These are phyloP conservation scores for Cardamine occulta DNA, from an alignment of 345 rosid species.

Conservation along the genomic window DNA sequence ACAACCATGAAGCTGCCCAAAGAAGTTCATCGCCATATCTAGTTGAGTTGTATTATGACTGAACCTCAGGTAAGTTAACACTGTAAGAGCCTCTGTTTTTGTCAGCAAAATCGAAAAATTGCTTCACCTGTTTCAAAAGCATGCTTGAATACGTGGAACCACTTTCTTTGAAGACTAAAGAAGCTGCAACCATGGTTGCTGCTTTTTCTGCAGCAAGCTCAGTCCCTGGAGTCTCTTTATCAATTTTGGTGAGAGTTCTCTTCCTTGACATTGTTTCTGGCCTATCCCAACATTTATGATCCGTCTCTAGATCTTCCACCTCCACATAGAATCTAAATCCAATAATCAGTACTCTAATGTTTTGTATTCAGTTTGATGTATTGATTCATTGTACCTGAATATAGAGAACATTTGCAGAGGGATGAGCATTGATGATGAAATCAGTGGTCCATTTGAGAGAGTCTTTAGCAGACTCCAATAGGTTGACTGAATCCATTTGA, in stretches of 20 bases:
- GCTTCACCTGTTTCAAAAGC: constrained; percentile 69
- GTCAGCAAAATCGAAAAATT: constrained; percentile 82
- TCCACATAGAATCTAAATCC: constrained; percentile 3
- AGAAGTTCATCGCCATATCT: too few species aligned
- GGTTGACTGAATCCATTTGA: constrained; percentile 60
- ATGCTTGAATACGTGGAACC: constrained; percentile 64
- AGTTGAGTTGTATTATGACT: constrained; percentile 70
- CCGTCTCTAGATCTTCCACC: constrained; percentile 84
- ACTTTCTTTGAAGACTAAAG: constrained; percentile 66
- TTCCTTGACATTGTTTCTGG: constrained; percentile 77
- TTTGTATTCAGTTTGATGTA: not conserved
- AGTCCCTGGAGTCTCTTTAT: constrained; percentile 66
- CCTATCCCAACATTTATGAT: constrained; percentile 94
- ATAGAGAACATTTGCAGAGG: constrained; percentile 39
- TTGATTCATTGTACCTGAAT: constrained; percentile 53
- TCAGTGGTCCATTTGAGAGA: constrained; percentile 43
- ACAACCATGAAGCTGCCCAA: too few species aligned
- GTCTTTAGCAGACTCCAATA: constrained; percentile 33
- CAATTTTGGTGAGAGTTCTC: constrained; percentile 68
- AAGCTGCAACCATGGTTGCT: constrained; percentile 90
- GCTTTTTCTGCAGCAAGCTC: constrained; percentile 95
- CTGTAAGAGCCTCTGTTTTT: constrained; percentile 67
- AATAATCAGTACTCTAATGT: not conserved
- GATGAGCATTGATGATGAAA: constrained; percentile 41
- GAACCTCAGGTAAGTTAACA: constrained; percentile 71